Percentiles rank a stretch among this genome's conserved stretches.
Evolutionary conservation across 1,139 yeast genomes (phyloP).

Genomic region (Candida tunisiensis): DNA sequence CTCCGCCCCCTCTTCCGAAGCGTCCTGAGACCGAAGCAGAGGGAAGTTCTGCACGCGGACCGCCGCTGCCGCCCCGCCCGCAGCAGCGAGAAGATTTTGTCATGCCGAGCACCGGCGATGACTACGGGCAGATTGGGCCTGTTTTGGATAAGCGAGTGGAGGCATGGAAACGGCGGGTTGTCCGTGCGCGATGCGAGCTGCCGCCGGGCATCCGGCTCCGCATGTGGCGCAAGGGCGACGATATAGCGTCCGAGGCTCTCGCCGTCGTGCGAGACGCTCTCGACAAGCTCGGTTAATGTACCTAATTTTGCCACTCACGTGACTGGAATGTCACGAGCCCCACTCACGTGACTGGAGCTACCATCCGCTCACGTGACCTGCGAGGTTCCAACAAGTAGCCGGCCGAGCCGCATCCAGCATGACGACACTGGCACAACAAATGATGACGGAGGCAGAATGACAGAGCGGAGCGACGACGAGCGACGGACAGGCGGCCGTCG

Average conservation of each 20-base stretch:
- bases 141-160: conserved; percentile 24
- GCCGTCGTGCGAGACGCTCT: not conserved
- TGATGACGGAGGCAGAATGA: too few relatives aligned
- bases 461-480: too few relatives aligned
- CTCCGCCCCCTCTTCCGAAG: too few relatives aligned
- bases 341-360: too few relatives aligned
- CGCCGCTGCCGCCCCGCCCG: not conserved
- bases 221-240: conserved; percentile 21
- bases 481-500: too few relatives aligned
- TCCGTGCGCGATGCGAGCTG: conserved; percentile 16
- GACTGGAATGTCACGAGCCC: too few relatives aligned
- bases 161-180: conserved; percentile 25
- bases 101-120: conserved; percentile 13
- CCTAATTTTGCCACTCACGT: too few relatives aligned
- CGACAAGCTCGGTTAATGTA: not conserved
- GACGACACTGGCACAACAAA: too few relatives aligned
- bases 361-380: too few relatives aligned
- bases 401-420: too few relatives aligned
- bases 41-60: not conserved
- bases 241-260: conserved; percentile 13
- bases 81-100: conserved; percentile 5
- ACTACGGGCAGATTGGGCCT: conserved; percentile 10
- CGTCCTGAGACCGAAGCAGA: not conserved
- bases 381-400: too few relatives aligned
- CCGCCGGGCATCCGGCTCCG: conserved; percentile 15